Evolutionary conservation across 495 filamentous ascomycete species (phyloP).

Genomic region (Lophiotrema nucula): DNA sequence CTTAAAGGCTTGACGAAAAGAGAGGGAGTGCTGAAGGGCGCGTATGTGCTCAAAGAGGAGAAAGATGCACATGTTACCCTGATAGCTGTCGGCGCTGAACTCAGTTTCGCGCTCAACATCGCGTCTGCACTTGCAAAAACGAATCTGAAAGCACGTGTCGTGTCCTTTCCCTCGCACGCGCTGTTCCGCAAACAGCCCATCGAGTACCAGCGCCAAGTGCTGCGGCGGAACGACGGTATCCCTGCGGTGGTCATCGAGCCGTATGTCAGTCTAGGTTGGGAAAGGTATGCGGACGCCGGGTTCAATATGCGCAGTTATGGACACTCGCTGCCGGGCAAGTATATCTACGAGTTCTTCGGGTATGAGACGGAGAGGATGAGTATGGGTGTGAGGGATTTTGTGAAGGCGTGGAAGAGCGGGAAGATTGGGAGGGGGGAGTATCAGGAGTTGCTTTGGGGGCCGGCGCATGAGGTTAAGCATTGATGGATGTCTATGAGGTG

Average conservation of each 20-base stretch:
- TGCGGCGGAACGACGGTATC: slow-evolving; percentile 41
- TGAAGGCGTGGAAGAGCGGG: neutral
- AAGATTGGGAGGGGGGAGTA: neutral
- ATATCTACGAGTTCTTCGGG: slow-evolving; percentile 55
- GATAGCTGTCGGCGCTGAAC: slow-evolving; percentile 52
- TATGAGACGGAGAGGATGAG: slow-evolving; percentile 24
- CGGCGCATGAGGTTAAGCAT: neutral
- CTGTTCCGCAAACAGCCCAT: slow-evolving; percentile 53
- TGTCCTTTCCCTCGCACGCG: slow-evolving; percentile 56
- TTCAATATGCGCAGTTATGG: slow-evolving; percentile 51
- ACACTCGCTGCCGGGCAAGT: slow-evolving; percentile 51
- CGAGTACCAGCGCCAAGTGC: slow-evolving; percentile 48
- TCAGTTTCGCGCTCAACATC: slow-evolving; percentile 48
- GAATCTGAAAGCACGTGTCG: slow-evolving; percentile 48
- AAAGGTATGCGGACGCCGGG: slow-evolving; percentile 57
- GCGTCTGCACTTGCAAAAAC: slow-evolving; percentile 37
- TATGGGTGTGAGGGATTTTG: neutral
- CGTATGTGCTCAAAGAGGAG: slow-evolving; percentile 50
- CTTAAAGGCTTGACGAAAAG: slow-evolving; percentile 43
- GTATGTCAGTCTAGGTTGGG: slow-evolving; percentile 57
- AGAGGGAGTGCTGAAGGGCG: slow-evolving; percentile 46
- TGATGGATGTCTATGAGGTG: no score
- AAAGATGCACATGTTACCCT: slow-evolving; percentile 48
- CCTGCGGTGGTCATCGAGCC: slow-evolving; percentile 56
- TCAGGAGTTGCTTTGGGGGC: neutral